Conservation (phyloP, 2,329 filamentous ascomycete species). For the Alternaria ethzedia region DNA sequence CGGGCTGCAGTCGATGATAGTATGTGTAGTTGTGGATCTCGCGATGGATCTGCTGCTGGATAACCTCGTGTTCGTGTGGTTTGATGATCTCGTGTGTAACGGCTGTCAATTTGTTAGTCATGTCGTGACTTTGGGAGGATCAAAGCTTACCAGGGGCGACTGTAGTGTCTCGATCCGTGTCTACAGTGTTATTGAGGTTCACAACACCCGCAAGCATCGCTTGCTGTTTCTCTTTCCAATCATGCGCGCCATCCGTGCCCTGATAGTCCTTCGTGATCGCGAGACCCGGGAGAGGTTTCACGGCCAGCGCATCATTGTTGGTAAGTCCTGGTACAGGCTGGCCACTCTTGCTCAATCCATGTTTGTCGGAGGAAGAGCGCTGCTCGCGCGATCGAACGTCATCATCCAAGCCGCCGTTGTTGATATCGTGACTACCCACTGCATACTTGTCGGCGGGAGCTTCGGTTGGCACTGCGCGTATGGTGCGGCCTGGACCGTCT, state of each 20-base stretch:
- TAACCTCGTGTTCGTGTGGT: conserved; percentile 54
- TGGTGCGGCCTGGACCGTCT: background rate
- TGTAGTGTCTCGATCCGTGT: conserved; percentile 45
- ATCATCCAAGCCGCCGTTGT: conserved; percentile 15
- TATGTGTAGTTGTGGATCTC: conserved; percentile 63
- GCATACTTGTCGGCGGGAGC: background rate
- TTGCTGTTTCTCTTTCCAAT: conserved; percentile 12
- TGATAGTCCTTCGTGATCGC: background rate
- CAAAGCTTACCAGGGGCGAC: conserved; percentile 49
- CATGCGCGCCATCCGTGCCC: background rate
- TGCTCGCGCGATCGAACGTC: conserved; percentile 10
- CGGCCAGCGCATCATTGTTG: background rate
- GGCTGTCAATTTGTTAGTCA: conserved; percentile 43
- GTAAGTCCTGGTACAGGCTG: background rate
- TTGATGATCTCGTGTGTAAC: conserved; percentile 59
- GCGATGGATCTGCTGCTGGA: conserved; percentile 56
- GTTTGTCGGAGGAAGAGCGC: background rate
- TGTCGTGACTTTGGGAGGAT: background rate
- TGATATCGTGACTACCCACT: conserved; percentile 9
- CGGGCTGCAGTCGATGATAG: conserved; percentile 60
- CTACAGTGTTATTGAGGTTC: conserved; percentile 47
- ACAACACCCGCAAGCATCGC: conserved; percentile 39
- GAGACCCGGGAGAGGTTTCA: background rate
- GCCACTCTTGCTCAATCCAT: conserved; percentile 10
- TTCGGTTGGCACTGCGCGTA: conserved; percentile 2